Conservation (phyloP, 129 eudicot species). For the Flaveria linearis region DNA sequence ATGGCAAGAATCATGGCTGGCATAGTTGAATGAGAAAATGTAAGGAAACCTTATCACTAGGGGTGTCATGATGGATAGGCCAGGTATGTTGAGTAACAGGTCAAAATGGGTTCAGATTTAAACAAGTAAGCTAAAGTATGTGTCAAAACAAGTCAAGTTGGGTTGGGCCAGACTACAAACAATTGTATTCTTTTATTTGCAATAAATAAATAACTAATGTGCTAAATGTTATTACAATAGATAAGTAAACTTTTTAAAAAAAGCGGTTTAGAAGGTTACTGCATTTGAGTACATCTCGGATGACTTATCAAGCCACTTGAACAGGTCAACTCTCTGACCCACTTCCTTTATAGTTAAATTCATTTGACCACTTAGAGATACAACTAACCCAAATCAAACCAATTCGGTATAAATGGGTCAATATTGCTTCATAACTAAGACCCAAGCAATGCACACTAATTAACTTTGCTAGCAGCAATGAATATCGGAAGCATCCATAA, state of each 20-base stretch:
- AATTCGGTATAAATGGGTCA: neutral
- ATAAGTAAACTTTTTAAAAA: too few relatives aligned
- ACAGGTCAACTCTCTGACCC: neutral
- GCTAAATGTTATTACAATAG: neutral
- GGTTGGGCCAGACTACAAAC: neutral
- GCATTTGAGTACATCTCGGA: neutral
- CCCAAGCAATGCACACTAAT: neutral
- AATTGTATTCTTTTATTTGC: neutral
- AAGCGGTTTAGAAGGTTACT: neutral
- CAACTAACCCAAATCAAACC: slow-evolving; percentile 6
- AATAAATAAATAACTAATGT: neutral
- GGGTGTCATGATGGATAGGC: neutral
- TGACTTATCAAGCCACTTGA: neutral
- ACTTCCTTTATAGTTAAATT: neutral
- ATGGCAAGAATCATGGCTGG: neutral
- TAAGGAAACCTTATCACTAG: neutral
- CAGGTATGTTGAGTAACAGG: neutral
- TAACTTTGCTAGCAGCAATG: neutral
- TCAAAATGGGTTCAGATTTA: neutral
- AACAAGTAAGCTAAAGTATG: neutral
- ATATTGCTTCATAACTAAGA: neutral
- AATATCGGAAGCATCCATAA: neutral
- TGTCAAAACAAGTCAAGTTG: neutral
- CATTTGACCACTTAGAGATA: neutral
- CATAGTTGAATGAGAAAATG: neutral